phyloP scores from a whole-genome alignment of 1,284 basidiomycete genomes.

The Earliella scabrosa region DNA sequence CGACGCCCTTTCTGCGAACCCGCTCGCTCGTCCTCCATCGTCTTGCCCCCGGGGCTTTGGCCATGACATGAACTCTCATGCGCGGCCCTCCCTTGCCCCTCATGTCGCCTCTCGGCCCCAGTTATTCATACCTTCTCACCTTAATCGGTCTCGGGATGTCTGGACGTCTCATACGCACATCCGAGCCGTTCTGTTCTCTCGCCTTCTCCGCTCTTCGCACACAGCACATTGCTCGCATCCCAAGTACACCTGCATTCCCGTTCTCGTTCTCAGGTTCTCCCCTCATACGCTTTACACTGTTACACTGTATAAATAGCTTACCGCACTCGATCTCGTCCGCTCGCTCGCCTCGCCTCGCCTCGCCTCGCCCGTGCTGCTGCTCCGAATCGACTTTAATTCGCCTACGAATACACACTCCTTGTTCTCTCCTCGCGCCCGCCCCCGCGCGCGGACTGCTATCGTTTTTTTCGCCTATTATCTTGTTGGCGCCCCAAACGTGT shows the following conservation, averaged over 20 bases:
- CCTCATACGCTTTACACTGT: neutral
- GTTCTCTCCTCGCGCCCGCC: no score
- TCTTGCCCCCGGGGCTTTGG: neutral
- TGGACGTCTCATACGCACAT: neutral
- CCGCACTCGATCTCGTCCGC: conserved; percentile 11
- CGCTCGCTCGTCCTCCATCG: neutral
- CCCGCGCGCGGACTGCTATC: no score
- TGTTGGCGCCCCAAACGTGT: neutral
- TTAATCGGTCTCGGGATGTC: neutral
- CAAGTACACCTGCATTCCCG: neutral
- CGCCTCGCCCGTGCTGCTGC: neutral
- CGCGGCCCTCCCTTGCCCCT: neutral
- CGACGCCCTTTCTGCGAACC: neutral
- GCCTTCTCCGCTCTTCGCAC: neutral
- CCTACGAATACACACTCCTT: conserved; percentile 18
- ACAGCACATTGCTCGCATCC: neutral
- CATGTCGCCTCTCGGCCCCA: neutral
- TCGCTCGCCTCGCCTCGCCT: no score
- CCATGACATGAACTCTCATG: neutral
- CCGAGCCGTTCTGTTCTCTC: neutral
- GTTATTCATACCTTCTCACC: neutral
- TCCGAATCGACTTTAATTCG: conserved; percentile 14
- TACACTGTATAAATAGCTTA: neutral
- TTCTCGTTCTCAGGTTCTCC: neutral
- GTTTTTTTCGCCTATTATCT: neutral